Evolutionary conservation across 1,284 basidiomycete genomes (phyloP), one percentile per base, ranked within the genome.

Genomic region (Volvariella surrecta): DNA sequence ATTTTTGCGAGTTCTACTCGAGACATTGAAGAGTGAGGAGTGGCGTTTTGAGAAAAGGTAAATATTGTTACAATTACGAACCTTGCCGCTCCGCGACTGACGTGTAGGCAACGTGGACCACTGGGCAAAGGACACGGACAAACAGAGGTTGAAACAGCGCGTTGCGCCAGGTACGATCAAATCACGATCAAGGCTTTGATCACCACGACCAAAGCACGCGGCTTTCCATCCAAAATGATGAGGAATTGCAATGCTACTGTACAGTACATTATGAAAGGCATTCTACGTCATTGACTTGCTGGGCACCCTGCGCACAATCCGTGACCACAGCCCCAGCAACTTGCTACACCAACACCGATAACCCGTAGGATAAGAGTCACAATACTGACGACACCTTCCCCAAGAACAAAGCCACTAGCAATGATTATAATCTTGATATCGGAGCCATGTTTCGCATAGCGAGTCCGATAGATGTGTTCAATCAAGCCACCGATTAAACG

Each of bases 391-490:
- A 96, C 82, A 1, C 94, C 86, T 71, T 98, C 94, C 20, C 94
- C 94, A 15, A 98, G 70, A 20, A 98, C 95, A 56, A 98, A 96
- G 1, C 94, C 94, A 55, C 87, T 91, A 3, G 94, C 95, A 22
- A 96, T 71, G 28, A 98, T 81, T 53, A 98, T 87, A 40, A 94
- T 70, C 39, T 73, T 74, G 50, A 86, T 92, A 55, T 79, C 83
- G 39, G 68, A 70, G 13, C 63, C 63, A 45, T 72, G 69, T 48
- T 64, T 68, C 20, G 66, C 64, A 51, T 68, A 61, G 28, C 70
- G 67, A 19, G 66, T 72, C 57, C 78, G 70, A 62, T 82, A 80
- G 45, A 75, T 60, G 59, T 84, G 78, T 49, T 93, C 90, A 50
- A 89, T 65, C 50, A 90, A 58, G 1, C 94, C 95, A 30, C 95